These are phyloP conservation scores for Flaveria floridana DNA, from an alignment of 140 eudicot genomes.

Conservation along the genomic window DNA sequence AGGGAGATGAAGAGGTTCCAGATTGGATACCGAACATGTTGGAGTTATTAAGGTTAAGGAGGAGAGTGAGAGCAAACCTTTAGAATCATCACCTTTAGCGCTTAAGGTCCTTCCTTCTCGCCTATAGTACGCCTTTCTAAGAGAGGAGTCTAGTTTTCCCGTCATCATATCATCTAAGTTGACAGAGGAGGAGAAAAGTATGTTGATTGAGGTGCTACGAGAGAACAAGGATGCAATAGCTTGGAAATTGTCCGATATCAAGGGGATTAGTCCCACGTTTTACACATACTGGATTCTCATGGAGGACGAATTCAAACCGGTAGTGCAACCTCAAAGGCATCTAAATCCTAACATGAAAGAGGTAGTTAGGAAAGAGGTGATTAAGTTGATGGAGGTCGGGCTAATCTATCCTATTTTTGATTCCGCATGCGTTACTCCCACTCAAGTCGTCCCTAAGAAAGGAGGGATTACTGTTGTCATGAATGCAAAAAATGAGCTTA, in stretches of 20 bases:
- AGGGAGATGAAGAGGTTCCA: neutral
- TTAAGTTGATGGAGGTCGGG: neutral
- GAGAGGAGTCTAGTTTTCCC: neutral
- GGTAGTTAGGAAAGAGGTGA: neutral
- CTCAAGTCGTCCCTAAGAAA: neutral
- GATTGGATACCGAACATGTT: neutral
- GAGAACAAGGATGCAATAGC: neutral
- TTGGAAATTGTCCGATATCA: neutral
- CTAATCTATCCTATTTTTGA: neutral
- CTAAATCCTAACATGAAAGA: neutral
- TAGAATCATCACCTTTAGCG: neutral
- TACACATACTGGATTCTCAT: neutral
- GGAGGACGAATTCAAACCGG: neutral
- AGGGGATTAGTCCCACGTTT: neutral
- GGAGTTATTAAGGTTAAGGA: neutral
- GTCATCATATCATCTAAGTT: neutral
- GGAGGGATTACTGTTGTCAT: neutral
- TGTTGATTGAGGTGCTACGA: neutral
- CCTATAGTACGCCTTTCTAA: too few species aligned
- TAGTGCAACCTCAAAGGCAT: neutral
- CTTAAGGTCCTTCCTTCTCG: neutral
- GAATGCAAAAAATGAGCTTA: too few species aligned
- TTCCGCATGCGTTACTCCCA: neutral
- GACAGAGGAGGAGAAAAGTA: neutral
- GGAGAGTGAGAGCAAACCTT: neutral